These are phyloP conservation scores for Obba rivulosa DNA, from an alignment of 768 basidiomycete species.

Conservation along the genomic window DNA sequence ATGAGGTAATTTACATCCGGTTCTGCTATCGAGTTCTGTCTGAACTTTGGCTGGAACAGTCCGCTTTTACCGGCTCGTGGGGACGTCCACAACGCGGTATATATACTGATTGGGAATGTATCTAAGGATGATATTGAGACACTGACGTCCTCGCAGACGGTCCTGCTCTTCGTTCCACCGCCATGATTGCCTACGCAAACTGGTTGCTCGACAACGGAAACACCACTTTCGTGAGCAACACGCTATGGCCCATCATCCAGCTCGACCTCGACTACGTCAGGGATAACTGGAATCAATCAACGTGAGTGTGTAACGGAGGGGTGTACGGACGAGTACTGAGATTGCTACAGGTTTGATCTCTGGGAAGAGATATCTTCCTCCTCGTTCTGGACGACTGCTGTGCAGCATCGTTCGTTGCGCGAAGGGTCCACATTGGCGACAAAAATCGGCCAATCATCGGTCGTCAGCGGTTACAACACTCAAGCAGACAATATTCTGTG, in stretches of 20 bases:
- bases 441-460: constrained; percentile 44
- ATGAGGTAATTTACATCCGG: constrained; percentile 22
- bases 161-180: constrained; percentile 66
- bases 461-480: constrained; percentile 39
- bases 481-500: constrained; percentile 67
- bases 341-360: constrained; percentile 50
- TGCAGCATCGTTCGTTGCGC: constrained; percentile 70
- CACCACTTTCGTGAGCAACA: constrained; percentile 39
- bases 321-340: background rate
- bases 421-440: constrained; percentile 61
- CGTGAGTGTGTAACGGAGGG: constrained; percentile 30
- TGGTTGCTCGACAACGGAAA: constrained; percentile 54
- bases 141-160: constrained; percentile 45
- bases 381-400: constrained; percentile 78
- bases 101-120: no score
- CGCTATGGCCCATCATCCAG: constrained; percentile 67
- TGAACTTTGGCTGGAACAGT: constrained; percentile 16
- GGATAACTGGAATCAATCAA: constrained; percentile 60
- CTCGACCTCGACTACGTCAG: constrained; percentile 73
- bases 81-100: constrained; percentile 59
- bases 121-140: background rate
- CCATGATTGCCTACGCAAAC: constrained; percentile 68
- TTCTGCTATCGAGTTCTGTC: no score
- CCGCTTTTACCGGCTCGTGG: constrained; percentile 39
- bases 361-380: constrained; percentile 71